phyloP scores from a whole-genome alignment of 1,284 basidiomycete species.

The Apiotrichum brassicae region DNA sequence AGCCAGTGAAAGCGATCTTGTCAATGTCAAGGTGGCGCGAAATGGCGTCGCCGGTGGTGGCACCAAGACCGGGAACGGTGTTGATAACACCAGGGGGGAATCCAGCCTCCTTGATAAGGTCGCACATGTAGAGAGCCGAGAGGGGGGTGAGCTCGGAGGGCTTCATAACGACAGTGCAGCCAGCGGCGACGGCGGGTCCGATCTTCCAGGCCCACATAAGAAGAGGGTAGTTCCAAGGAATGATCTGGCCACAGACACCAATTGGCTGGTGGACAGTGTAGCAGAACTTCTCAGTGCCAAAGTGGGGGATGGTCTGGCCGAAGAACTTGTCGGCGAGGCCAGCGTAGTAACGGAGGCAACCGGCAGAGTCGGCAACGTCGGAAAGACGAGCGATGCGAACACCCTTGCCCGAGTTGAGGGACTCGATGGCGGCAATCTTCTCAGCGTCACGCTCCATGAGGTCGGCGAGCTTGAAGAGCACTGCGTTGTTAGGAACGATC shows the following conservation, averaged over 20 bases:
- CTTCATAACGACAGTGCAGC: conserved; percentile 50
- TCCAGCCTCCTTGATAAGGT: conserved; percentile 49
- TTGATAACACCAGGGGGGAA: conserved; percentile 93
- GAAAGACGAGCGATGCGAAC: conserved; percentile 71
- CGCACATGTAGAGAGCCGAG: conserved; percentile 63
- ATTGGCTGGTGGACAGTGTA: conserved; percentile 89
- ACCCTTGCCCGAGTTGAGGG: conserved; percentile 76
- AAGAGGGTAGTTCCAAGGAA: conserved; percentile 89
- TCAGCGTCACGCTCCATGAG: conserved; percentile 73
- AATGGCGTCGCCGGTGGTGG: conserved; percentile 76
- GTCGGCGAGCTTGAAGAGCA: conserved; percentile 80
- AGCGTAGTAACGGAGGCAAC: conserved; percentile 72
- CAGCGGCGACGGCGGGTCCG: conserved; percentile 75
- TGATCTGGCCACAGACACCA: conserved; percentile 86
- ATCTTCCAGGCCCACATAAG: conserved; percentile 91
- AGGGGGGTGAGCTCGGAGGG: conserved; percentile 87
- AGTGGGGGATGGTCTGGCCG: conserved; percentile 46
- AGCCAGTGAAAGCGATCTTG: conserved; percentile 58
- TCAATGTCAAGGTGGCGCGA: conserved; percentile 70
- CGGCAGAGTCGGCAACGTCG: conserved; percentile 75
- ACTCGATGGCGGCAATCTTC: conserved; percentile 66
- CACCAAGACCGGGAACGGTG: conserved; percentile 73
- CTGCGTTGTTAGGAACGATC: conserved; percentile 1
- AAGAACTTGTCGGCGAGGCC: conserved; percentile 62
- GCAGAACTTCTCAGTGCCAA: conserved; percentile 59